Evolutionary conservation across 2,329 filamentous ascomycete genomes (phyloP), one percentile per base, ranked within the genome.

Genomic region (Pestalotiopsis sp.): DNA sequence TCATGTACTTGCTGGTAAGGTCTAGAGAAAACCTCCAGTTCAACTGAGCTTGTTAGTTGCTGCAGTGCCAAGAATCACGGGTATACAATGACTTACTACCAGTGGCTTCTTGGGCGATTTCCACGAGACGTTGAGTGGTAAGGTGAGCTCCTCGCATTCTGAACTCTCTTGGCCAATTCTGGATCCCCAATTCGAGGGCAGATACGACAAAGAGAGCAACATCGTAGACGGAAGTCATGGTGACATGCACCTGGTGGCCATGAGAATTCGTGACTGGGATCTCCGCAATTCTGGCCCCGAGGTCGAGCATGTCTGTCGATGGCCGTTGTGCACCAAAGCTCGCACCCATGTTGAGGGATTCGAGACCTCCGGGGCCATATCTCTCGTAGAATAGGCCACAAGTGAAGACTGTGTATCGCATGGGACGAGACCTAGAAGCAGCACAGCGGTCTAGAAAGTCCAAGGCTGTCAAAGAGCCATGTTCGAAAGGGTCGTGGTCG

Each of bases 321-420:
- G 90, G 86, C 14, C 81, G 81, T 9, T 82, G 80, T 25, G 89
- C 81, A 20, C 86, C 85, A 57, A 84, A 85, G n/a, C 84, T 84
- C 36, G 75, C 74, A 0, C 91, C 91, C 61, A 94, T 89, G 41
- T 85, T 82, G 67, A 89, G 84, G 20, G 83, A 81, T 13, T 83
- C 83, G 69, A 94, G 84, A 0, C 92, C 92, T 3, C 87, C 89
- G 0, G 89, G 90, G 23, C 88, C 89, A 74, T 94, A 94, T 0
- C 91, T 84, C 76, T 94, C 92, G 83, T 93, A 94, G 72, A 94
- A 89, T 38, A 94, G 80, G 23, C 92, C 92, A 73, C 92, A 94
- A 0, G 90, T 88, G 78, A 94, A 94, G 31, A 90, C 83, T 0
- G 92, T 93, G 70, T 87, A 92, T 57, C 86, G 85, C 81, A 94